Evolutionary conservation across 2,329 filamentous ascomycete species (phyloP), one percentile per base, ranked within the genome.

Genomic region (Botryotinia convoluta): DNA sequence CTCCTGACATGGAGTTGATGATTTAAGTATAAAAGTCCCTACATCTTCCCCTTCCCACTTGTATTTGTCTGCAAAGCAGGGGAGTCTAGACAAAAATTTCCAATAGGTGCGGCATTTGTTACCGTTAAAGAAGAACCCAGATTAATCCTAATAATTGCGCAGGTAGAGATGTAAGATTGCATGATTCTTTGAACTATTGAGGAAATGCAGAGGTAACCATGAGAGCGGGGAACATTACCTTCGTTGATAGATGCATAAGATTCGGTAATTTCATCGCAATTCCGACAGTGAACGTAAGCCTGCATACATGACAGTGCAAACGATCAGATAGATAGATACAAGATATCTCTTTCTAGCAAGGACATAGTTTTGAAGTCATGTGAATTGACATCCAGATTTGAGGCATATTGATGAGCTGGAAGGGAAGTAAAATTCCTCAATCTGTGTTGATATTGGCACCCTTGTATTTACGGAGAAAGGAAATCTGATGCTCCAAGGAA

Each of bases 1-100:
- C 0, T 48, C 4, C 4, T 0, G 0, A 48, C 22, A 0, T 0
- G 45, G 0, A 48, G 10, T 2, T 22, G 9, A 26, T 0, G 26
- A 48, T 26, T 9, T 1, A 4, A 26, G 45, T 26, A 48, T 26
- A 48, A 10, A 26, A 48, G 3, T 4, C 22, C 45, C 14, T 12
- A 10, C 22, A 26, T 26, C 22, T 10, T 26, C 45, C 12, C 7
- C 44, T 45, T 22, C 3, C 45, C 22, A 44, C 4, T 44, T 1
- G 0, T 6, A 4, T 18, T 44, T 44, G 0, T 7, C 1, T 7
- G 5, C 42, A 44, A 18, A 18, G 42, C 42, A 18, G 5, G 4
- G 18, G 42, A 44, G 16, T n/a, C n/a, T n/a, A n/a, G n/a, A n/a
- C n/a, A n/a, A n/a, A n/a, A n/a, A n/a, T n/a, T n/a, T n/a, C n/a